Percentiles rank a stretch among this genome's conserved stretches.
phyloP scores from a whole-genome alignment of 2,329 filamentous ascomycete genomes.

The Calonectria pseudoturangicola region DNA sequence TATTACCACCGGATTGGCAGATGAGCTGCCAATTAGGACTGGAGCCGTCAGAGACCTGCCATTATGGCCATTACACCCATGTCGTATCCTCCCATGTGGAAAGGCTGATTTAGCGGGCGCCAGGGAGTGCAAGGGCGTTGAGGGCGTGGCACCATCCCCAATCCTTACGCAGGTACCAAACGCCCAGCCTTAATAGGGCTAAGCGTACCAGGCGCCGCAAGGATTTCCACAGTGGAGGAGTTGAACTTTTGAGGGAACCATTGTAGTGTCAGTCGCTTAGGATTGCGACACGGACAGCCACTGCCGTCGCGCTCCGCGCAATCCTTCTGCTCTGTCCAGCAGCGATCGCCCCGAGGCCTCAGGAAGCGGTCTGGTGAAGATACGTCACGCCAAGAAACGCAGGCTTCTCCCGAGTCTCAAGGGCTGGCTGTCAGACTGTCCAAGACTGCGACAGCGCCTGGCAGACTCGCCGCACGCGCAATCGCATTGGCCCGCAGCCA shows the following conservation, averaged over 20 bases:
- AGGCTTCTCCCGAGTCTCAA: not conserved
- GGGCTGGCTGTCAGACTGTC: constrained; percentile 14
- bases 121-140: constrained; percentile 34
- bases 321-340: not conserved
- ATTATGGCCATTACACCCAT: constrained; percentile 27
- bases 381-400: constrained; percentile 20
- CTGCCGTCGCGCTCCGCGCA: not conserved
- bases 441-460: constrained; percentile 8
- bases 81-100: constrained; percentile 47
- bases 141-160: constrained; percentile 47
- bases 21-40: constrained; percentile 6
- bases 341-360: not conserved
- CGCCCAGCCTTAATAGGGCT: constrained; percentile 42
- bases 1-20: constrained; percentile 24
- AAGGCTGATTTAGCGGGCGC: constrained; percentile 33
- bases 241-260: constrained; percentile 33
- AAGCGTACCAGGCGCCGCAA: constrained; percentile 39
- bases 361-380: not conserved
- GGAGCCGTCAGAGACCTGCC: constrained; percentile 16
- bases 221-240: not conserved
- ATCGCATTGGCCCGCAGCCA: constrained; percentile 13
- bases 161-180: constrained; percentile 48
- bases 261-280: constrained; percentile 25
- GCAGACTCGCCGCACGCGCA: not conserved
- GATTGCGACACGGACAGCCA: not conserved